Conservation (phyloP, 495 filamentous ascomycete genomes). For the Massariosphaeria phaeospora region DNA sequence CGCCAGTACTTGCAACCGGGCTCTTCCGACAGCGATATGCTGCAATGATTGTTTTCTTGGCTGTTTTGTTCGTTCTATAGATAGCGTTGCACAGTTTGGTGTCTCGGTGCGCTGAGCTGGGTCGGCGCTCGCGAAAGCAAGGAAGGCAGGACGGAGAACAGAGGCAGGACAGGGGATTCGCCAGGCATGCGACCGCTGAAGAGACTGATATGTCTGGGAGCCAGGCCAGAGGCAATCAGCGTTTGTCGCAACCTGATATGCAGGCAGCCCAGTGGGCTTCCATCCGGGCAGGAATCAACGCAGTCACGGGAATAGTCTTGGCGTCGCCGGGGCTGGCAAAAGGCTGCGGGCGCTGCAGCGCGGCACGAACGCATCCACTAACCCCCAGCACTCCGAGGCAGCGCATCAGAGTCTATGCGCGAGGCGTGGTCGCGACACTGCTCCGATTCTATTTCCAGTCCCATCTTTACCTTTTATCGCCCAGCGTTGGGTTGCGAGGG, state of each 20-base stretch:
- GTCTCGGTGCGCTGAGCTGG: neutral
- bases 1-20: too few relatives aligned
- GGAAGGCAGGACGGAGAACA: neutral
- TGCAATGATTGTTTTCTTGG: too few relatives aligned
- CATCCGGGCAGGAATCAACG: neutral
- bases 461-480: constrained; percentile 5
- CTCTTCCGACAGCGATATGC: too few relatives aligned
- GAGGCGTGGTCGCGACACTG: constrained; percentile 7
- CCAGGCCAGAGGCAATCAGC: neutral
- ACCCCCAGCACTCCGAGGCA: constrained; percentile 1
- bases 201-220: constrained; percentile 13
- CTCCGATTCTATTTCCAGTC: constrained; percentile 6
- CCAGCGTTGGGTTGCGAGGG: constrained; percentile 7
- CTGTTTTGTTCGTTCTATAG: constrained; percentile 10
- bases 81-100: too few relatives aligned
- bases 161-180: neutral
- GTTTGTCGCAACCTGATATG: neutral
- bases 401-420: constrained; percentile 4
- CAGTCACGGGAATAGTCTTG: constrained; percentile 19
- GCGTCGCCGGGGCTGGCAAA: constrained; percentile 10
- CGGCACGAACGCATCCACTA: constrained; percentile 13
- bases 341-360: constrained; percentile 3
- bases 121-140: neutral
- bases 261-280: neutral
- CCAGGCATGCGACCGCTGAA: too few relatives aligned